phyloP scores from a whole-genome alignment of 1,284 basidiomycete species.

The Ustilago xerochloae region DNA sequence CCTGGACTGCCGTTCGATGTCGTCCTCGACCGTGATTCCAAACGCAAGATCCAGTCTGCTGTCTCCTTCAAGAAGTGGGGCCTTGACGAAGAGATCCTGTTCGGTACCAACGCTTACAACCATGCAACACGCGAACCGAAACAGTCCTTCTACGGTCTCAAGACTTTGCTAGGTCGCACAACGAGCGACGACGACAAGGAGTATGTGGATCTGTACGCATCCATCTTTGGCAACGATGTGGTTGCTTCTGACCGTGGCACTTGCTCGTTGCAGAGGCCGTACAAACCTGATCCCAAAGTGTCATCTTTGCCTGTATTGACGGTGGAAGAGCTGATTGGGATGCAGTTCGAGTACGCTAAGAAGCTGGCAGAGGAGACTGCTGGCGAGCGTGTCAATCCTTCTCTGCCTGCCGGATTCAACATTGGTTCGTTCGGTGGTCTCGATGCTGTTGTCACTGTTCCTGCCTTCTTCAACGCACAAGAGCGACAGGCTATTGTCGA shows the following conservation, averaged over 20 bases:
- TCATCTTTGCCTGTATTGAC: constrained; percentile 57
- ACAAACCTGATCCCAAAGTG: constrained; percentile 35
- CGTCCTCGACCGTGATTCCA: constrained; percentile 93
- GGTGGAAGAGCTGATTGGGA: constrained; percentile 90
- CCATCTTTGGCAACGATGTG: constrained; percentile 57
- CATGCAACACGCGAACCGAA: constrained; percentile 88
- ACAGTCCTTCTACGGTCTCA: constrained; percentile 87
- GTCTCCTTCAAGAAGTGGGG: constrained; percentile 70
- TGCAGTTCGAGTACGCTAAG: constrained; percentile 91
- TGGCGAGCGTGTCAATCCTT: constrained; percentile 66
- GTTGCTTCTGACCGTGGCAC: constrained; percentile 49
- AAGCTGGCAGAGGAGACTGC: constrained; percentile 84
- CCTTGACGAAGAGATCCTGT: constrained; percentile 76
- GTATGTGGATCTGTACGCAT: constrained; percentile 33
- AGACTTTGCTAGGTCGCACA: constrained; percentile 79
- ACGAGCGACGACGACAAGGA: constrained; percentile 37
- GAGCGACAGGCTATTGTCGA: constrained; percentile 83
- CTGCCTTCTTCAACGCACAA: constrained; percentile 72
- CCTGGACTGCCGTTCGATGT: constrained; percentile 97
- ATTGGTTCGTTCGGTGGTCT: constrained; percentile 61
- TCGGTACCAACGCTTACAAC: constrained; percentile 87
- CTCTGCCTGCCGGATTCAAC: constrained; percentile 51
- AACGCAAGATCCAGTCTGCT: constrained; percentile 89
- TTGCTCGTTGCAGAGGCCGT: constrained; percentile 47
- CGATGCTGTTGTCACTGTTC: constrained; percentile 66